Evolutionary conservation across 257 asterid species (phyloP), one percentile per base, ranked within the genome.

Genomic region (Solanum sejunctum): DNA sequence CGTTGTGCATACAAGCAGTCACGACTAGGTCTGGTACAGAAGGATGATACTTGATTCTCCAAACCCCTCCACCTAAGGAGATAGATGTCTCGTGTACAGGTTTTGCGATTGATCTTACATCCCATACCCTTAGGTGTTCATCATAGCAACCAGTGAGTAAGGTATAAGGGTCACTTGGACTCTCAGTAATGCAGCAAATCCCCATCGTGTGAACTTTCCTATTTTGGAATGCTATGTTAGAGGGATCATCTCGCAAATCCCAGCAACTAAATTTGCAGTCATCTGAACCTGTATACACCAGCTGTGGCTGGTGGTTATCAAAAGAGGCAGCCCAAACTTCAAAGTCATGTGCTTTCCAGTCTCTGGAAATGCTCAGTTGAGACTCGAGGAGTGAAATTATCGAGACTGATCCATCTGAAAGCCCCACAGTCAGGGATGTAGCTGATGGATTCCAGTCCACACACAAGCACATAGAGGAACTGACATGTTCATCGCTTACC

Each of bases 11-110:
- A 85, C 98, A 93, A 0, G 98, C 99, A 0, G 97, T 91, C 90
- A 96, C 89, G 43, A 92, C 93, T 9, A 96, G 77, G 85, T 92
- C 95, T 0, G 92, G 85, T 12, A 88, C 47, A 28, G 47, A 49
- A 2, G 99, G 99, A 63, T 96, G 98, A 80, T 93, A 93, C 94
- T 96, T 96, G 47, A 94, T 87, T 90, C 99, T 93, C 98, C 99
- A 94, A 70, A 96, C 98, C 60, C 99, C 98, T 23, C 98, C 28
- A 39, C 79, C 95, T 13, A 94, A 85, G 86, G 91, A 54, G 43
- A 92, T 85, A 0, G 97, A 92, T 61, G 90, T 84, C 81, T 92
- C 95, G 28, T 83, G 81, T 60, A 93, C 86, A 1, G 98, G 98
- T 83, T 26, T 87, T 36, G 94, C 90, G 55, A 84, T 91, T 67